phyloP scores from a whole-genome alignment of 2,329 filamentous ascomycete genomes.

The Ophiostoma sp. region DNA sequence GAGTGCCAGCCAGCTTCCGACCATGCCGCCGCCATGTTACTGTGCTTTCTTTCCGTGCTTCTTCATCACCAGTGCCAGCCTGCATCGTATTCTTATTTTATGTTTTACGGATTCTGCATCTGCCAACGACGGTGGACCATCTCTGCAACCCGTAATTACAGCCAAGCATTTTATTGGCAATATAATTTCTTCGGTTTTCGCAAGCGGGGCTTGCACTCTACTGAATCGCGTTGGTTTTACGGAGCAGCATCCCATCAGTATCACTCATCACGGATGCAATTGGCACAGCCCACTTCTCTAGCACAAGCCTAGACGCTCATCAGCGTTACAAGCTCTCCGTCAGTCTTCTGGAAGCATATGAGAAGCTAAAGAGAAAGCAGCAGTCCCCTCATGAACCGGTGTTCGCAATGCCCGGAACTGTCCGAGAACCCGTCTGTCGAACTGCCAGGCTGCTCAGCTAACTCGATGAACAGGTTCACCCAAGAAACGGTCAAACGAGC shows the following conservation, averaged over 20 bases:
- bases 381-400: not conserved
- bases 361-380: not conserved
- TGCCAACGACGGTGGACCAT: slow-evolving; percentile 8
- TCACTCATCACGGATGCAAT: not conserved
- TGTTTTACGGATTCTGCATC: not conserved
- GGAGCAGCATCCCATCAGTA: not conserved
- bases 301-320: not conserved
- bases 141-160: slow-evolving; percentile 16
- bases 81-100: slow-evolving; percentile 11
- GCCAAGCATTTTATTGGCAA: slow-evolving; percentile 20
- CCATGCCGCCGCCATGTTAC: not conserved
- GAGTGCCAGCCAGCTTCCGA: slow-evolving; percentile 1
- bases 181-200: slow-evolving; percentile 13
- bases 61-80: not conserved
- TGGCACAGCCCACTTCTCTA: slow-evolving; percentile 1
- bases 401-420: slow-evolving; percentile 19
- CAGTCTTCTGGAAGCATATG: not conserved
- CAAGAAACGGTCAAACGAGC: not conserved
- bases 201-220: not conserved
- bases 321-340: not conserved
- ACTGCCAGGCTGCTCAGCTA: not conserved
- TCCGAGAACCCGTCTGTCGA: slow-evolving; percentile 17
- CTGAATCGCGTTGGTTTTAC: not conserved
- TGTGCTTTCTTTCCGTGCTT: not conserved
- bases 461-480: not conserved